Evolutionary conservation across 495 filamentous ascomycete genomes (phyloP).

Genomic region (Aspergillus campestris): DNA sequence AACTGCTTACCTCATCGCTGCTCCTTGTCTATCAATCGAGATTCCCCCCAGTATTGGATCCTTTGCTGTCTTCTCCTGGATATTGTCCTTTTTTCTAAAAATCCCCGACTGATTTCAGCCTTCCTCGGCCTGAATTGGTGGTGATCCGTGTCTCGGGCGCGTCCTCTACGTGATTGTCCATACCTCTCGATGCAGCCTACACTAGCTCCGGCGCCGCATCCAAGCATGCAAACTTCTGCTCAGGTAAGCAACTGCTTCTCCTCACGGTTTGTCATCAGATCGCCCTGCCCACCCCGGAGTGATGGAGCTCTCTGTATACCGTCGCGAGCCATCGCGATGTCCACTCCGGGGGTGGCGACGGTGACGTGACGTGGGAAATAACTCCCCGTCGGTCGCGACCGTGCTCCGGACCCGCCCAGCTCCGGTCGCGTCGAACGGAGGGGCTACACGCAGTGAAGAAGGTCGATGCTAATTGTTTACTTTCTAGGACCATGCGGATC

Average conservation of each 20-base stretch:
- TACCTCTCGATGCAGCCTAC: conserved; percentile 43
- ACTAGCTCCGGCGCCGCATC: conserved; percentile 50
- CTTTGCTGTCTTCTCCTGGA: conserved; percentile 4
- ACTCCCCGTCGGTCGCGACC: conserved; percentile 1
- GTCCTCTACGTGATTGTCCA: conserved; percentile 11
- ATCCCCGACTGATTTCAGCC: neutral
- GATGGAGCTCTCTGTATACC: too few species aligned
- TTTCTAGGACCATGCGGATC: conserved; percentile 42
- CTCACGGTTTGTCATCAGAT: conserved; percentile 41
- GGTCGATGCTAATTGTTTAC: conserved; percentile 6
- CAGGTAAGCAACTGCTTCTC: conserved; percentile 42
- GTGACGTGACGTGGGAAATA: too few species aligned
- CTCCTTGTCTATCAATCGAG: conserved; percentile 10
- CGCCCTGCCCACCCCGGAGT: conserved; percentile 13
- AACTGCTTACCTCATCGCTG: conserved; percentile 40
- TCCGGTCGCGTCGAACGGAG: conserved; percentile 6
- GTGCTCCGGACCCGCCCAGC: neutral
- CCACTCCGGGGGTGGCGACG: too few species aligned
- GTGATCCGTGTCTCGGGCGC: conserved; percentile 9
- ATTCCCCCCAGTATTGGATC: conserved; percentile 12
- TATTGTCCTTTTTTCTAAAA: neutral
- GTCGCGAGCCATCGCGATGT: too few species aligned
- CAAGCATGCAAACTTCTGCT: conserved; percentile 46
- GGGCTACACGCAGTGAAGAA: neutral
- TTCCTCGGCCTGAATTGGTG: conserved; percentile 9